Base-by-base conservation (phyloP, 176 grass and related monocot species). In the Oryza brachyantha region DNA sequence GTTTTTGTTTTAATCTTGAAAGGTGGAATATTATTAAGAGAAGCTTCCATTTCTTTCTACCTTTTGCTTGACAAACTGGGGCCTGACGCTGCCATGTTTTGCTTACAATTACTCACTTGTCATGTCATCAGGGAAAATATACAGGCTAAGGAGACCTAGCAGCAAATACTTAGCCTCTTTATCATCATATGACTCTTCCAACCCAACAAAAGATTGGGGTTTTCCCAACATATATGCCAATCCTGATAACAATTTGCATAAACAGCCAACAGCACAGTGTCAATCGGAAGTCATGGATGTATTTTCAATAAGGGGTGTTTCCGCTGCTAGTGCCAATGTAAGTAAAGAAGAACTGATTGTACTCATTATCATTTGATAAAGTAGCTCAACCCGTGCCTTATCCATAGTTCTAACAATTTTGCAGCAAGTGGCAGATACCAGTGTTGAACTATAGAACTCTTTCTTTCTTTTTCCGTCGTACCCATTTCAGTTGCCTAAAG, bases 171-270 rank as follows among this genome's bases (percentile, higher is more conserved):
- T 94, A 48, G 43, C 76, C 72, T 92, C 85, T 69, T 77, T 97
- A 81, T 97, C 89, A 70, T 61, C 63, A 66, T 92, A 90, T 84
- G 85, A 92, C 63, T 92, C 95, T 42, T 97, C 91, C 25, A 90
- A 94, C 64, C 89, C 95, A 34, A 94, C 95, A 31, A 97, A 90
- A 86, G 85, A 85, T 60, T 97, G 91, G 92, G 87, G 65, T 48
- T 97, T 97, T 80, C 89, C 87, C 83, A 84, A 93, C 75, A 79
- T 90, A 78, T 81, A 77, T 83, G 65, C 57, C 72, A 88, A 83
- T 37, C 59, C 63, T 59, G 71, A 84, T 46, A 83, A 43, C 60
- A 55, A 10, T 64, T 65, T 76, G 29, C 36, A 50, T 29, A 64
- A 88, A n/a, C 64, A 71, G 40, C 55, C 64, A 74, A 52, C 46